Conservation (phyloP, 371 early-diverging fungal genomes). For the Mortierella sp. region DNA sequence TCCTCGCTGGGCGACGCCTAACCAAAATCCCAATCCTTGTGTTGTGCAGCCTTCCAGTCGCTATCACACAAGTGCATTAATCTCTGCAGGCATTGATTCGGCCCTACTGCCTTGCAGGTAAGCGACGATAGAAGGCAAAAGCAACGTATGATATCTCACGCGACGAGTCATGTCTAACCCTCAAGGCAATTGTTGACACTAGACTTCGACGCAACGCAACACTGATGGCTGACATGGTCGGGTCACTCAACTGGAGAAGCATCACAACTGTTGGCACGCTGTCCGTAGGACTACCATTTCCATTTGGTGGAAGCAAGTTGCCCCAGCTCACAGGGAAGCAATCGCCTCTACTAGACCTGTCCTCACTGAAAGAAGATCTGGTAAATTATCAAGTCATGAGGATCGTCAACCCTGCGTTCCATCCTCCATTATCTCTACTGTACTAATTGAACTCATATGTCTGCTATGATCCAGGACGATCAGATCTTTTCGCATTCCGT, state of each 20-base stretch:
- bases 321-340: slow-evolving; percentile 29
- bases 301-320: slow-evolving; percentile 45
- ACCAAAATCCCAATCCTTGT: too few relatives aligned
- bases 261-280: slow-evolving; percentile 59
- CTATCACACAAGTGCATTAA: slow-evolving; percentile 76
- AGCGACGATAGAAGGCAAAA: not conserved
- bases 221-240: slow-evolving; percentile 57
- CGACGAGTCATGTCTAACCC: too few relatives aligned
- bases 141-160: too few relatives aligned
- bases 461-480: slow-evolving; percentile 29
- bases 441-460: not conserved
- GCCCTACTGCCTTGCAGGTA: slow-evolving; percentile 66
- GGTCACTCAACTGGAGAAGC: slow-evolving; percentile 60
- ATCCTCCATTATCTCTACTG: too few relatives aligned
- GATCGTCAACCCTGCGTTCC: not conserved
- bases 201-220: slow-evolving; percentile 57
- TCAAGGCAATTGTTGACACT: not conserved
- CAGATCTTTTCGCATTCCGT: slow-evolving; percentile 46
- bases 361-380: slow-evolving; percentile 18
- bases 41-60: slow-evolving; percentile 50
- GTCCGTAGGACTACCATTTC: slow-evolving; percentile 61
- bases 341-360: slow-evolving; percentile 39
- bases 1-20: too few relatives aligned
- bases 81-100: slow-evolving; percentile 75
- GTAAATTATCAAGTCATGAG: slow-evolving; percentile 15